These are phyloP conservation scores for Avena sativa DNA, from an alignment of 176 grass and related monocot genomes.

Conservation along the genomic window DNA sequence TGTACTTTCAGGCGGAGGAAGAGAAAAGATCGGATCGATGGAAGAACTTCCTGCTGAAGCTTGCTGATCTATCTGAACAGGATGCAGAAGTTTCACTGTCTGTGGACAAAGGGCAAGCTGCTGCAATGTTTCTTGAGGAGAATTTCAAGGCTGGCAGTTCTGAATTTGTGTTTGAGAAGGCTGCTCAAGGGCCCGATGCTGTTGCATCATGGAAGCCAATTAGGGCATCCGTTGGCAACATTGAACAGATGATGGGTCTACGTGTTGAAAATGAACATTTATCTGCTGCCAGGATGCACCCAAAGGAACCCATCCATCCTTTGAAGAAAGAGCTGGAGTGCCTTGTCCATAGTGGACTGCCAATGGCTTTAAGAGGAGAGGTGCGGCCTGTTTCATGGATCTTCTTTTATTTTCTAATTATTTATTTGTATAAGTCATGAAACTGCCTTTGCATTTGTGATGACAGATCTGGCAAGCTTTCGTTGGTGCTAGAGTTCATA, in stretches of 20 bases:
- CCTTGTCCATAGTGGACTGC: slow-evolving; percentile 83
- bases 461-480: slow-evolving; percentile 97
- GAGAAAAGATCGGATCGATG: slow-evolving; percentile 97
- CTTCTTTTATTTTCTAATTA: slow-evolving; percentile 33
- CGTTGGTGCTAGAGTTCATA: slow-evolving; percentile 78
- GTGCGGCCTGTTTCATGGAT: slow-evolving; percentile 29
- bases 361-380: slow-evolving; percentile 97
- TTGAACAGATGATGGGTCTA: slow-evolving; percentile 80
- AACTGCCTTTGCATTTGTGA: slow-evolving; percentile 40
- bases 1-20: slow-evolving; percentile 78
- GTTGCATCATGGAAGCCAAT: slow-evolving; percentile 70
- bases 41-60: slow-evolving; percentile 77
- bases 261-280: slow-evolving; percentile 56
- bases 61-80: slow-evolving; percentile 45
- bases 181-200: slow-evolving; percentile 31
- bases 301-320: slow-evolving; percentile 36
- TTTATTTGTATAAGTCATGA: slow-evolving; percentile 29
- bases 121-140: not conserved
- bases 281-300: slow-evolving; percentile 38
- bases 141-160: slow-evolving; percentile 28
- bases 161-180: slow-evolving; percentile 2
- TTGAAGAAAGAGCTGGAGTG: slow-evolving; percentile 86
- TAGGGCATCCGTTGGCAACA: slow-evolving; percentile 63
- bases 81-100: slow-evolving; percentile 23
- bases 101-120: slow-evolving; percentile 14